phyloP scores from a whole-genome alignment of 805 yeast genomes.

The Wickerhamomyces bovis region DNA sequence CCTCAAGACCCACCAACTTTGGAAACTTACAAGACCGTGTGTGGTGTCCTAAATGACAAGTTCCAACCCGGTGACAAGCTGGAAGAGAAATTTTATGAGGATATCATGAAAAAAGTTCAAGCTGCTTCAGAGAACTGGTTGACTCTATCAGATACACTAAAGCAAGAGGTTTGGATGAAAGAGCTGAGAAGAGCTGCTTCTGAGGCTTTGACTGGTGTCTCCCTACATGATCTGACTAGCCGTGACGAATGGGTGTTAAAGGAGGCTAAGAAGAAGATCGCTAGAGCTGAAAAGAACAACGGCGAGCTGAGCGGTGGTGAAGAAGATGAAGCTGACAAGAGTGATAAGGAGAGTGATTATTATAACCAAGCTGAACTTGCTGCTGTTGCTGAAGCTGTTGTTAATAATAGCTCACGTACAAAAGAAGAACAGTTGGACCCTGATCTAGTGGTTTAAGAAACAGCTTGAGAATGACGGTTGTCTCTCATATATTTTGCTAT shows the following conservation, averaged over 20 bases:
- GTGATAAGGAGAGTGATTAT: slow-evolving; percentile 3
- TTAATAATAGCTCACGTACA: slow-evolving; percentile 6
- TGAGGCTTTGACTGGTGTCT: slow-evolving; percentile 34
- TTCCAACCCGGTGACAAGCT: slow-evolving; percentile 13
- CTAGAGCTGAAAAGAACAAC: slow-evolving; percentile 1
- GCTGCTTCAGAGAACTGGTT: slow-evolving; percentile 43
- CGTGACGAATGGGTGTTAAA: slow-evolving; percentile 35
- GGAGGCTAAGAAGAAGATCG: slow-evolving; percentile 18
- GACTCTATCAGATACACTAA: slow-evolving; percentile 28
- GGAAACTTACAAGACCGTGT: slow-evolving; percentile 35
- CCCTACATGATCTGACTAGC: slow-evolving; percentile 38
- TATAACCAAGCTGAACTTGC: slow-evolving; percentile 20
- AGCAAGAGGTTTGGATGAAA: slow-evolving; percentile 37
- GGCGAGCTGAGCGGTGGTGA: slow-evolving; percentile 1
- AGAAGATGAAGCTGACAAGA: slow-evolving; percentile 4
- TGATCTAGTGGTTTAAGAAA: slow-evolving; percentile 5
- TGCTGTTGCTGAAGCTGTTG: slow-evolving; percentile 25
- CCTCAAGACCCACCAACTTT: slow-evolving; percentile 48
- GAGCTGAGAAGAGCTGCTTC: slow-evolving; percentile 40
- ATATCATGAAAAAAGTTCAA: slow-evolving; percentile 33
- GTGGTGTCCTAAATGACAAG: slow-evolving; percentile 21
- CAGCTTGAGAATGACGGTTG: slow-evolving; percentile 27
- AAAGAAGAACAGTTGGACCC: slow-evolving; percentile 13
- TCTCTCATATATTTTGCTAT: too few species aligned
- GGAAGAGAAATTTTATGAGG: slow-evolving; percentile 14